Evolutionary conservation across 2,329 filamentous ascomycete species (phyloP), one percentile per base, ranked within the genome.

Genomic region (Epichloe aotearoae): DNA sequence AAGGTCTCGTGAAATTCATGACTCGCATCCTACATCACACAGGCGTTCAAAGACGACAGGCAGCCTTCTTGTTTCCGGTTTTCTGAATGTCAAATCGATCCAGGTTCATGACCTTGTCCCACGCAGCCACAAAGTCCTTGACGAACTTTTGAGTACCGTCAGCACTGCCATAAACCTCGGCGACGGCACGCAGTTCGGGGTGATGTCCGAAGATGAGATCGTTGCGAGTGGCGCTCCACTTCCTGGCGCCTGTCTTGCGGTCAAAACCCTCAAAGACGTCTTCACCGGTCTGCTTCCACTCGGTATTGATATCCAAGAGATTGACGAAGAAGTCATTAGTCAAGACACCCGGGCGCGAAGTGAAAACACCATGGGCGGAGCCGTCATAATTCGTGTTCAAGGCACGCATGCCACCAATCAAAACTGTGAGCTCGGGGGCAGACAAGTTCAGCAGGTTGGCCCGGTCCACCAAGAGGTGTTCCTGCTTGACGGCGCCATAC

Each of bases 271-370:
- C 75, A 65, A 76, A 88, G 47, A 73, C 50, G 58, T 88, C 83
- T 36, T 68, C 63, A 50, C 66, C 68, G n/a, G 68, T 67, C 19
- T 59, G 38, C 58, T 58, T 59, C 86, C 86, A 89, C 20, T 68
- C 71, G 6, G 76, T 85, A 65, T 67, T 70, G 59, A 75, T 77
- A 61, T 88, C 84, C 23, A 90, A 76, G 2, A 90, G 73, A 70
- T 89, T 88, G 66, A 86, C 76, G 62, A 90, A 90, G 75, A 88
- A 90, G 69, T 89, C 86, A 67, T 86, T 88, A 61, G 80, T 86
- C 59, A 90, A 73, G 58, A 78, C 67, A 41, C 86, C 86, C 1
- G 83, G 82, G 7, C 72, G 73, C 58, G 74, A 73, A 51, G 86
- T 90, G 61, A 89, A 73, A 52, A 89, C 75, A 53, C 86, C 86